Percentiles rank a stretch among this genome's conserved stretches.
These are phyloP conservation scores for Blastocladiella emersonii DNA, from an alignment of 371 early-diverging fungal species.

Conservation along the genomic window DNA sequence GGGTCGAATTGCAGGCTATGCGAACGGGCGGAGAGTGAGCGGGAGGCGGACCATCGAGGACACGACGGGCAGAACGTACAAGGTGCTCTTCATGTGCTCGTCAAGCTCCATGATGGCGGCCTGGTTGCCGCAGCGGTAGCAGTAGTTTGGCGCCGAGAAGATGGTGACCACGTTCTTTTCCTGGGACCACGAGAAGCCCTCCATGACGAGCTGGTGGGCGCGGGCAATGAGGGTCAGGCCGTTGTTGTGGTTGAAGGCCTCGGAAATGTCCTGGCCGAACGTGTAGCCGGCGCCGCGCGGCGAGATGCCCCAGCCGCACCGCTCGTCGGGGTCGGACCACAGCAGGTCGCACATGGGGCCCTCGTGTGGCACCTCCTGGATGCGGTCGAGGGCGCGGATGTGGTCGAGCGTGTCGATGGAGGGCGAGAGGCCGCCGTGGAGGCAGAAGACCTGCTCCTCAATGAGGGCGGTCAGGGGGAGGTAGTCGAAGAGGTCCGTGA, in stretches of 20 bases:
- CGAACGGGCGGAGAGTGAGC: conserved; percentile 10
- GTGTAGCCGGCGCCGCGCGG: conserved; percentile 98
- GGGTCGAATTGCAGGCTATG: conserved; percentile 94
- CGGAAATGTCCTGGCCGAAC: conserved; percentile 89
- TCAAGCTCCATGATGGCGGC: conserved; percentile 70
- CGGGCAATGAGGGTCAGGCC: conserved; percentile 92
- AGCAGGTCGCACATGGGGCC: conserved; percentile 95
- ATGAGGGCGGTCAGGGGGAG: conserved; percentile 94
- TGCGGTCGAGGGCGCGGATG: conserved; percentile 88
- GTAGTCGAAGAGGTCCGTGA: conserved; percentile 98
- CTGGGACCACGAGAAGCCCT: conserved; percentile 96
- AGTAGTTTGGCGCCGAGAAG: conserved; percentile 78
- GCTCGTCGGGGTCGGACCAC: conserved; percentile 91
- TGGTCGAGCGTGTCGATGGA: conserved; percentile 95
- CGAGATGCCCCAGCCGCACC: conserved; percentile 96
- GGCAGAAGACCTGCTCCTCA: conserved; percentile 85
- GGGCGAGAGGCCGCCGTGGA: conserved; percentile 98
- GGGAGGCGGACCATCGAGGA: background rate
- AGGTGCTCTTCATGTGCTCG: conserved; percentile 85
- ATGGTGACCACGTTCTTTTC: conserved; percentile 98
- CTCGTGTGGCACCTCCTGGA: conserved; percentile 98
- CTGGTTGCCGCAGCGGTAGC: conserved; percentile 63
- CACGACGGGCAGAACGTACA: conserved; percentile 41
- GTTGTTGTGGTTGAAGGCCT: conserved; percentile 95
- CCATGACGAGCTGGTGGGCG: conserved; percentile 99